Base-by-base conservation (phyloP, 306 rosid genomes). In the Quercus wislizeni region DNA sequence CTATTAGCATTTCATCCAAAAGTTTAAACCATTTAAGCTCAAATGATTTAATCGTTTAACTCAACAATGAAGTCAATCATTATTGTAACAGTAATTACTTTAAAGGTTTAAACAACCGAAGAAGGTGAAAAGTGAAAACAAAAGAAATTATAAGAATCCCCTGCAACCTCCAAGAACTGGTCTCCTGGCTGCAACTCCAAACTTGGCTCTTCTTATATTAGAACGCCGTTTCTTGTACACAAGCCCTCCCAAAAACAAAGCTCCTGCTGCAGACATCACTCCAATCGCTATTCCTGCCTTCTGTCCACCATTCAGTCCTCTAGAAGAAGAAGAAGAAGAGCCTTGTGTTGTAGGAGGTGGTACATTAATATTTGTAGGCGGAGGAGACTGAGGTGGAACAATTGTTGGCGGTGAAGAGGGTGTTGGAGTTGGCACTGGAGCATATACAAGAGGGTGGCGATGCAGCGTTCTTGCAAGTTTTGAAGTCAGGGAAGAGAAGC, bases 281-380 rank as follows among this genome's bases (percentile, higher is more conserved):
- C 84, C 91, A 8, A 83, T 61, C 9, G 30, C 87, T 14, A 85
- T 23, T 21, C 83, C 91, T 14, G 84, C 86, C 81, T 88, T 88
- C 51, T 85, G 83, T 49, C 86, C 85, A 6, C 81, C 91, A 61
- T 71, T 85, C 41, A 79, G 62, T 72, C 83, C 87, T 21, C 84
- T 38, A 5, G 75, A 41, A 41, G 11, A 41, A 38, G 41, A 33
- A 31, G 35, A 33, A 35, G 46, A 75, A 23, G 65, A 0, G 7
- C 6, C n/a, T 4, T 20, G 15, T 1, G 61, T 1, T 3, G 17
- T 58, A 3, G 57, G 1, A 31, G 3, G 1, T 3, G 19, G 1
- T 4, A 35, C 41, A 6, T 35, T 6, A 35, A 6, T 35, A 35
- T 35, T 35, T 35, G 79, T 15, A 0, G 77, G 33, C 0, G 74